Evolutionary conservation across 148 eudicot species (phyloP).

Genomic region (Arctostaphylos glauca): DNA sequence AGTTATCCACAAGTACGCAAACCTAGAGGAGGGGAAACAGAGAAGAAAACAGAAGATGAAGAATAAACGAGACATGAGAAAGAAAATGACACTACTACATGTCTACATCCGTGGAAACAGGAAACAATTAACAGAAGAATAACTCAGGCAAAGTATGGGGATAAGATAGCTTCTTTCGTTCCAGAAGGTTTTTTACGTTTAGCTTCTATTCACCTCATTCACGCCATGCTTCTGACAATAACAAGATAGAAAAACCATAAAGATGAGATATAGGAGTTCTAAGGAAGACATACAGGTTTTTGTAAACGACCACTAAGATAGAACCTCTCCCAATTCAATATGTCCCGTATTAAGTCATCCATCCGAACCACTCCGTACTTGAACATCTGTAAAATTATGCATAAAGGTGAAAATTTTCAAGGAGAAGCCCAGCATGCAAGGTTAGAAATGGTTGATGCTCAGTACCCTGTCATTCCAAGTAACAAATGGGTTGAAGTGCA

Average conservation of each 20-base stretch:
- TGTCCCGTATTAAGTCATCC: slow-evolving; percentile 72
- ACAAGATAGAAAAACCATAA: neutral
- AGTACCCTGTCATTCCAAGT: slow-evolving; percentile 62
- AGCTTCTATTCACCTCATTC: neutral
- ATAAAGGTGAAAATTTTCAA: slow-evolving; percentile 8
- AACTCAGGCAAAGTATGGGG: no score
- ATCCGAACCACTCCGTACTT: slow-evolving; percentile 91
- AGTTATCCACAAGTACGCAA: slow-evolving; percentile 57
- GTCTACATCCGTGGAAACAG: slow-evolving; percentile 9
- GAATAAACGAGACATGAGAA: neutral
- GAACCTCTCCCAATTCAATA: slow-evolving; percentile 74
- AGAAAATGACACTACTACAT: neutral
- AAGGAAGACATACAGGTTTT: slow-evolving; percentile 68
- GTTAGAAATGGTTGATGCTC: neutral
- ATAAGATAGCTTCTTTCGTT: no score
- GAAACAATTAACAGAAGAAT: neutral
- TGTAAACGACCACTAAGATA: slow-evolving; percentile 90
- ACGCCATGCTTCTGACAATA: neutral
- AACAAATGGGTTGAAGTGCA: slow-evolving; percentile 93
- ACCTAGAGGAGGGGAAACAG: slow-evolving; percentile 40
- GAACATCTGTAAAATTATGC: slow-evolving; percentile 42
- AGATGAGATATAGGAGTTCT: neutral
- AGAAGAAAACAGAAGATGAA: neutral
- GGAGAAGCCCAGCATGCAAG: slow-evolving; percentile 3
- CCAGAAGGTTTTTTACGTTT: no score